Conservation (phyloP, 139 green algal genomes). For the Mesostigma viride region DNA sequence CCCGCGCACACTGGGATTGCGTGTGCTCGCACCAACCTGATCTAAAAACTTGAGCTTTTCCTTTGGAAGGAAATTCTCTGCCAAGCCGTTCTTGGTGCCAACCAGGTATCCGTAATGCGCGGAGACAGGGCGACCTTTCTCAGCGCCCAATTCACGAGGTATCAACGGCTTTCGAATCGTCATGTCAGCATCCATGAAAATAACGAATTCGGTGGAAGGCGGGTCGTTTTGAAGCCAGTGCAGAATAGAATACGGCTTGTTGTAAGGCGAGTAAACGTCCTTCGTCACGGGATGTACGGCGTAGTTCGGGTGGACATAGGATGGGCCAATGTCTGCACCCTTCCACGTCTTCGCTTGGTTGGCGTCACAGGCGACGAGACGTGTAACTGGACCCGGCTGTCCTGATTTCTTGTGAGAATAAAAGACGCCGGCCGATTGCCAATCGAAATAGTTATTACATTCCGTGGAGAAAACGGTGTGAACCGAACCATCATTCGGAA, state of each 20-base stretch:
- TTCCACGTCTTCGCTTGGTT: neutral
- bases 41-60: slow-evolving; percentile 19
- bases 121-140: slow-evolving; percentile 1
- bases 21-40: too few relatives aligned
- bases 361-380: slow-evolving; percentile 24
- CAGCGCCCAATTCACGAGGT: slow-evolving; percentile 3
- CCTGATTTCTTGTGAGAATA: slow-evolving; percentile 1
- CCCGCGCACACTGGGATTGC: too few relatives aligned
- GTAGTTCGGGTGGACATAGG: slow-evolving; percentile 25
- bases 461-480: slow-evolving; percentile 29
- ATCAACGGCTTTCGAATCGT: slow-evolving; percentile 13
- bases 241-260: slow-evolving; percentile 18
- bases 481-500: too few relatives aligned
- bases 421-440: slow-evolving; percentile 4
- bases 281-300: neutral
- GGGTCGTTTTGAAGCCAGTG: slow-evolving; percentile 20
- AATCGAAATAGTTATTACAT: slow-evolving; percentile 29
- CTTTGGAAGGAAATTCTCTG: slow-evolving; percentile 3
- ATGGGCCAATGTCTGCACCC: neutral
- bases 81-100: slow-evolving; percentile 27
- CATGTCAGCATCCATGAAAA: slow-evolving; percentile 32
- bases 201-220: slow-evolving; percentile 17
- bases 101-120: slow-evolving; percentile 21
- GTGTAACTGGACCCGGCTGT: slow-evolving; percentile 11
- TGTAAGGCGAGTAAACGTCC: slow-evolving; percentile 28